Evolutionary conservation across 2,329 filamentous ascomycete species (phyloP), one percentile per base, ranked within the genome.

Genomic region (Amauroascus niger): DNA sequence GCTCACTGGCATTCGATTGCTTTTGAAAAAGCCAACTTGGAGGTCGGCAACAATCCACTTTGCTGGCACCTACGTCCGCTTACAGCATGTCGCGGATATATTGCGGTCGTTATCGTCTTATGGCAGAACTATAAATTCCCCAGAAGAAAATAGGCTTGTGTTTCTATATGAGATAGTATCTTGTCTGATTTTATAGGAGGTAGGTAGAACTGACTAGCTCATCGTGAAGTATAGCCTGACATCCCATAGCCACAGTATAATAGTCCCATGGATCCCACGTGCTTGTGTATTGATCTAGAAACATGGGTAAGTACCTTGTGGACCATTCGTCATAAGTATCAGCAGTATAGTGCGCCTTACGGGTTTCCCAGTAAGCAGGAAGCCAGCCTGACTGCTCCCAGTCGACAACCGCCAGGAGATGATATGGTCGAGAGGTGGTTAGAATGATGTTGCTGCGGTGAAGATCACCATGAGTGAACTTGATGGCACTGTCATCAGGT

Each of bases 381-480:
- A 58, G 49, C 61, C 60, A 63, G 20, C 55, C 61, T 26, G 58
- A 58, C 52, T 64, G 62, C 55, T 60, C 59, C 60, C 61, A 63
- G 49, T 63, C 62, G 46, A 63, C 54, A 45, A 68, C 39, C 35
- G 63, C 63, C 49, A 63, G 39, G 50, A 63, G 54, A 53, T 49
- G 55, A n/a, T n/a, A n/a, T 41, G 55, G 65, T 6, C 53, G 26
- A 18, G 53, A 16, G 24, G 46, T 46, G 2, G 24, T 14, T 22
- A 67, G 41, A n/a, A 69, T 62, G 37, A 69, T 61, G 40, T 69
- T 69, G 40, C 61, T 65, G 30, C 49, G 64, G 57, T 69, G 64
- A 33, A 70, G 61, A 59, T 70, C 67, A 24, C 59, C 61, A 57
- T 69, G 66, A 7, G 65, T 69, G 48, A 68, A 68, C 28, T 61